Evolutionary conservation across 2,329 filamentous ascomycete species (phyloP).

Genomic region (Pleoardoris graminearum): DNA sequence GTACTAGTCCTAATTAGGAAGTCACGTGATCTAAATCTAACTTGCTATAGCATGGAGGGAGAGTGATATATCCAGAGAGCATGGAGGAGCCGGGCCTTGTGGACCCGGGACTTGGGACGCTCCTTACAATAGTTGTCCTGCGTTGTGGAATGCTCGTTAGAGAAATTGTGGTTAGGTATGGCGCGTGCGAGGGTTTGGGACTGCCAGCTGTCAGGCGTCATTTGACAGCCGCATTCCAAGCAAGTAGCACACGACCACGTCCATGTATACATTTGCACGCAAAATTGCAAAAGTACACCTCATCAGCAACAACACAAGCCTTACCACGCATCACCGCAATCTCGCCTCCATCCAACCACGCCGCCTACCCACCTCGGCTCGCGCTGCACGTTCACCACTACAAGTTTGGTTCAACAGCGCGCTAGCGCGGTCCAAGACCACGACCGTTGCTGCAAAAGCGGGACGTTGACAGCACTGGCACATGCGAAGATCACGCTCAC

Average conservation of each 20-base stretch:
- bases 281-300: neutral
- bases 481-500: neutral
- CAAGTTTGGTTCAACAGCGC: neutral
- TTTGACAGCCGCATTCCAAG: neutral
- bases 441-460: slow-evolving; percentile 1
- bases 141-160: too few species aligned
- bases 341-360: neutral
- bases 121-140: too few species aligned
- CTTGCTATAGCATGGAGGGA: too few species aligned
- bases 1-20: too few species aligned
- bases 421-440: neutral
- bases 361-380: neutral
- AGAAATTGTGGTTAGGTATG: too few species aligned
- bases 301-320: neutral
- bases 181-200: neutral
- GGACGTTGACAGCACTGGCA: neutral
- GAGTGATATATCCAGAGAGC: too few species aligned
- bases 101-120: too few species aligned
- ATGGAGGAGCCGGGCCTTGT: too few species aligned
- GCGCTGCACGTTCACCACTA: neutral
- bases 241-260: neutral
- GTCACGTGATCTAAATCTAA: too few species aligned
- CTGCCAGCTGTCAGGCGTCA: neutral
- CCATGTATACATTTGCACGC: neutral
- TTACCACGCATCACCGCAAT: neutral